Evolutionary conservation across 2,329 filamentous ascomycete species (phyloP).

Genomic region (Parastagonospora nodorum): DNA sequence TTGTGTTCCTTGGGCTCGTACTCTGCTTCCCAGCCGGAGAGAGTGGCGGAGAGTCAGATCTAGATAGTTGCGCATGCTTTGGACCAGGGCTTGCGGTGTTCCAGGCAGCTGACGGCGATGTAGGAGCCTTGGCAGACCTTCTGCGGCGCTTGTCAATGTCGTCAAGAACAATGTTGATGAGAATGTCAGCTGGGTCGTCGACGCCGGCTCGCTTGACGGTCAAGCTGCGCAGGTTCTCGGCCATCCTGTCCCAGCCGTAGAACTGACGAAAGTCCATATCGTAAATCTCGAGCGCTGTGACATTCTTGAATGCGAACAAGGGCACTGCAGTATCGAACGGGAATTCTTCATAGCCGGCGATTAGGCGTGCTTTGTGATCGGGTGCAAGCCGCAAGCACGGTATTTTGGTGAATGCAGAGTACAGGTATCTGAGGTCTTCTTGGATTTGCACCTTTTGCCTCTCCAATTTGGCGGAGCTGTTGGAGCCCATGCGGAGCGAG

Average conservation of each 20-base stretch:
- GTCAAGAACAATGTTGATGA: constrained; percentile 92
- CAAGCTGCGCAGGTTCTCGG: constrained; percentile 88
- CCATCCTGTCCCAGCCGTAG: constrained; percentile 93
- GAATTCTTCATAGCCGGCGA: constrained; percentile 94
- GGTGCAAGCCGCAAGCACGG: constrained; percentile 86
- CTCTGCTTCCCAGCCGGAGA: constrained; percentile 52
- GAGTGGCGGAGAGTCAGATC: constrained; percentile 66
- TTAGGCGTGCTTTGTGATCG: constrained; percentile 89
- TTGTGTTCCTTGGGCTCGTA: constrained; percentile 53
- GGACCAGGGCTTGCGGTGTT: constrained; percentile 65
- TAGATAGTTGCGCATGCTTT: constrained; percentile 68
- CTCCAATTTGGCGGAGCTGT: constrained; percentile 80
- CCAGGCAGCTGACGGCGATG: constrained; percentile 77
- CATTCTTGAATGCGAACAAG: constrained; percentile 95
- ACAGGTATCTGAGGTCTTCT: constrained; percentile 91
- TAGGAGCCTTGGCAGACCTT: constrained; percentile 83
- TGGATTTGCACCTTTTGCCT: constrained; percentile 85
- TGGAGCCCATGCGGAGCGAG: constrained; percentile 81
- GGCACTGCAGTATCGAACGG: constrained; percentile 97
- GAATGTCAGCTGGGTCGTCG: constrained; percentile 86
- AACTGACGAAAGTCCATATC: constrained; percentile 97
- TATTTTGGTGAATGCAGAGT: constrained; percentile 98
- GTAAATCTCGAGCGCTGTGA: constrained; percentile 90
- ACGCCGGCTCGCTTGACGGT: constrained; percentile 86
- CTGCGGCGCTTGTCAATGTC: constrained; percentile 92